Evolutionary conservation across 2,329 filamentous ascomycete species (phyloP), one percentile per base, ranked within the genome.

Genomic region (Calonectria pteridis): DNA sequence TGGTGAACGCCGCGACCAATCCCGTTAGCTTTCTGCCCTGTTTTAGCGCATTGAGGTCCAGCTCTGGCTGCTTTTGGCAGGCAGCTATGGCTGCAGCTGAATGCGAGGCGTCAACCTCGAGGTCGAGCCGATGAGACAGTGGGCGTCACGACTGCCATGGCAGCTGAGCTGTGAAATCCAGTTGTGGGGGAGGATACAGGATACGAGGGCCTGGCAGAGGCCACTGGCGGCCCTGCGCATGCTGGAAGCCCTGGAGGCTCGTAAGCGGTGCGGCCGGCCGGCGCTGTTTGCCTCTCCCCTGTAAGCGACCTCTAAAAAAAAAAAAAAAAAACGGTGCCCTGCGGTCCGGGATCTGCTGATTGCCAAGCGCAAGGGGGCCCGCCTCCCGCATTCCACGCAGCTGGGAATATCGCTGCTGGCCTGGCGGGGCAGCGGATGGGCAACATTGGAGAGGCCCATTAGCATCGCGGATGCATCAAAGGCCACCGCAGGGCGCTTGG

Each of bases 331-430:
- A 62, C 55, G 55, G 55, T 26, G n/a, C 55, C 35, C 55, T 40
- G 55, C n/a, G 33, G 55, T 62, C 55, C 33, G 55, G 55, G 55
- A 62, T 62, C 55, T 62, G 55, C 55, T 62, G 55, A 62, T 62
- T 64, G 64, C 64, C 49, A 49, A 63, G 31, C 50, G 49, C 55
- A 64, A 64, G 33, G 58, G 58, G 58, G 26, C 67, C 67, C 55
- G 58, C 58, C 64, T 70, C 59, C 58, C 67, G 67, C 67, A 64
- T 70, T 40, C 67, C 67, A 51, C 67, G 29, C 20, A 53, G 59
- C 67, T 59, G 67, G 67, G 67, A 65, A 55, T 51, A 70, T 62
- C 67, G 58, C 67, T 70, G 67, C 67, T 65, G 46, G 35, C 13
- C 40, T 49, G 35, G 66, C 35, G 43, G 67, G 43, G 67, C 53